phyloP scores from a whole-genome alignment of 2,329 filamentous ascomycete species.

The Colletotrichum nymphaeae region DNA sequence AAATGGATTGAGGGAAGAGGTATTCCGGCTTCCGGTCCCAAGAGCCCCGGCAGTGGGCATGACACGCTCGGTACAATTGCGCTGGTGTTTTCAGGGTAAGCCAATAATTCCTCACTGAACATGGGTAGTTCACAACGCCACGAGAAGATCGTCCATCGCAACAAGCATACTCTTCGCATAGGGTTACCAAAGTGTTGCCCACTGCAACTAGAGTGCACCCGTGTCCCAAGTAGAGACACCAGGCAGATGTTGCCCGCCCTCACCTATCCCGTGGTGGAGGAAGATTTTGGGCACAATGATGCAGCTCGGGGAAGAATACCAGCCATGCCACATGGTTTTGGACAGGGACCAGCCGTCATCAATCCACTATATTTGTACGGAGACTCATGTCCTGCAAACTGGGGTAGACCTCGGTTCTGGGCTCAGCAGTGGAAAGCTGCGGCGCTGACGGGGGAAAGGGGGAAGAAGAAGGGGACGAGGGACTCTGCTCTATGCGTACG shows the following conservation, averaged over 20 bases:
- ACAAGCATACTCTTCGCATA: neutral
- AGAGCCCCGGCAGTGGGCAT: neutral
- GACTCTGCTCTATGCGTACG: neutral
- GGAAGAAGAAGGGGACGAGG: neutral
- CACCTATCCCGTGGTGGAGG: neutral
- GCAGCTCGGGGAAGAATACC: conserved; percentile 21
- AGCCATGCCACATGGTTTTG: conserved; percentile 34
- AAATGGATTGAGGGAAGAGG: neutral
- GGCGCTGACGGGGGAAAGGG: neutral
- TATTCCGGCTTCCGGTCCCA: neutral
- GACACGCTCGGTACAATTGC: neutral
- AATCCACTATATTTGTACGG: neutral
- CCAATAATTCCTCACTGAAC: neutral
- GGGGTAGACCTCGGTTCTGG: conserved; percentile 31
- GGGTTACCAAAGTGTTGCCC: neutral
- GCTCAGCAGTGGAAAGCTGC: conserved; percentile 15
- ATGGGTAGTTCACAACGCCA: neutral
- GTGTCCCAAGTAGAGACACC: neutral
- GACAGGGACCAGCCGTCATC: conserved; percentile 25
- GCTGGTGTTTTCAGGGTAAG: neutral
- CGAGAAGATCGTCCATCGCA: neutral
- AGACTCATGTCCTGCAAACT: conserved; percentile 14
- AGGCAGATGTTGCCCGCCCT: neutral
- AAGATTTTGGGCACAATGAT: neutral
- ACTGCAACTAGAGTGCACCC: neutral